phyloP scores from a whole-genome alignment of 1,139 yeast species.

The Candida sp. region DNA sequence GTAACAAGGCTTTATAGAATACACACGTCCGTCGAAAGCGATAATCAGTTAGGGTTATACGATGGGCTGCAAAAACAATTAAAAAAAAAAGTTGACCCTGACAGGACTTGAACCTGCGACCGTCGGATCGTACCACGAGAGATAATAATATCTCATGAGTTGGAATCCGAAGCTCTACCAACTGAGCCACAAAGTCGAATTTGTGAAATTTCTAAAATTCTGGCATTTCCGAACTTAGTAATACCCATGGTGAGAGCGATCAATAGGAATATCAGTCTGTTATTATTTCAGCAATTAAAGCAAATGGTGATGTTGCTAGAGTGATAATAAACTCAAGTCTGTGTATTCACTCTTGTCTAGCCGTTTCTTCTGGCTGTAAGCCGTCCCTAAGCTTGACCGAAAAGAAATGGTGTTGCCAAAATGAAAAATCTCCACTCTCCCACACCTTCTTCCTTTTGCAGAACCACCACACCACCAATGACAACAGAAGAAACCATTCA shows the following conservation, averaged over 20 bases:
- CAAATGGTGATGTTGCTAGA: no score
- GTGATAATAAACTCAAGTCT: no score
- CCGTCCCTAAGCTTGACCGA: no score
- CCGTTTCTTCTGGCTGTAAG: no score
- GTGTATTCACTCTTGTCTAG: no score
- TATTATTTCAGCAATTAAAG: no score
- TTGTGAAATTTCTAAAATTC: no score
- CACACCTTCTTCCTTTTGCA: not conserved
- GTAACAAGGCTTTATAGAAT: not conserved
- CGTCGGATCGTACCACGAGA: constrained; percentile 21
- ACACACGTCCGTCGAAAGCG: no score
- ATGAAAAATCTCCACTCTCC: not conserved
- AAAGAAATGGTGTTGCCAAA: not conserved
- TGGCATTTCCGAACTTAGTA: no score
- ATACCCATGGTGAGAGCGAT: no score
- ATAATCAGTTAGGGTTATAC: no score
- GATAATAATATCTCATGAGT: constrained; percentile 1
- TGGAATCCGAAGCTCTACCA: constrained; percentile 36
- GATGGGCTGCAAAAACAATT: not conserved
- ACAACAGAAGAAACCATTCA: constrained; percentile 7
- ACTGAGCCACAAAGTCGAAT: constrained; percentile 27
- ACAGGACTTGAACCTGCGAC: constrained; percentile 39
- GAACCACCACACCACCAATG: not conserved
- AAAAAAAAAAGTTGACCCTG: constrained; percentile 23
- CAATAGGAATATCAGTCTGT: no score